Evolutionary conservation across 306 rosid species (phyloP), one percentile per base, ranked within the genome.

Genomic region (Alnus rubra): DNA sequence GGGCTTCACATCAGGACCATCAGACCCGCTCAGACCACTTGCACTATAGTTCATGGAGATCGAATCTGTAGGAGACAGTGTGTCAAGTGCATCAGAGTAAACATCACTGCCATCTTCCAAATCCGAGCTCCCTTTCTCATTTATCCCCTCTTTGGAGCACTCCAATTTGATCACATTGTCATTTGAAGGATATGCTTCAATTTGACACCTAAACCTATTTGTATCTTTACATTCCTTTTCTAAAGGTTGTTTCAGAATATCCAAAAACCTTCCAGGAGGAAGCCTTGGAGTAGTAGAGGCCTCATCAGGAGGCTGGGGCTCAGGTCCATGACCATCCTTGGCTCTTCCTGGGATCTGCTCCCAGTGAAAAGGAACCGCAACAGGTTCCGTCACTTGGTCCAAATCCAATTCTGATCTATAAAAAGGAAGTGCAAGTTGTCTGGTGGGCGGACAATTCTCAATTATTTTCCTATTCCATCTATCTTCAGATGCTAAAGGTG

Each of bases 341-440:
- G 93, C 75, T 81, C 74, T 89, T 83, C 97, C 99, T 0, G 98
- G 98, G 76, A 91, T 88, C 33, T 87, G 88, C 83, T 95, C 99
- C 99, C 99, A 95, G n/a, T 87, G 71, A 80, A 95, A 93, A 75
- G 99, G 98, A 60, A 93, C 96, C 19, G 97, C 90, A 49, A 88
- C 92, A 53, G 94, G 96, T 85, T 93, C 90, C 5, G 94, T 91
- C 35, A 88, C 89, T 74, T 91, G 93, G 74, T 88, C 90, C 73
- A 80, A 60, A 49, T 62, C 48, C 69, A 59, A 84, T 30, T 90
- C 88, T 62, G 96, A 81, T 74, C 79, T 85, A 73, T 73, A 62
- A 72, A 72, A 23, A 28, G 88, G 84, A 79, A 84, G 88, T 70
- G 76, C 82, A 70, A 84, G 81, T 37, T 86, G 83, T 71, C 84